Base-by-base conservation (phyloP, 1,284 basidiomycete species). In the Marasmius oreades region DNA sequence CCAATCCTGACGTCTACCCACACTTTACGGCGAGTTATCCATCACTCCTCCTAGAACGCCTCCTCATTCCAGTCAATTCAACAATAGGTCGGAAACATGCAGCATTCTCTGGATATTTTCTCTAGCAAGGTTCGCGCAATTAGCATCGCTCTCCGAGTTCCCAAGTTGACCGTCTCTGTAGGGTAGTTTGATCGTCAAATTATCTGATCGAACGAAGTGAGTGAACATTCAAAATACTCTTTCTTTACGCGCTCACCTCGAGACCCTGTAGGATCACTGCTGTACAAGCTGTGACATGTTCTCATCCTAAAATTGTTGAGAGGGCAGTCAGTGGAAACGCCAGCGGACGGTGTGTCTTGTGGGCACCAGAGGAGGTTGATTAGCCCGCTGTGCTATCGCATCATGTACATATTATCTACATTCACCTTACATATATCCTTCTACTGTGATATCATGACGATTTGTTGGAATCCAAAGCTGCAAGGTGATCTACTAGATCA, bases 281-380 rank as follows among this genome's bases (percentile, higher is more conserved):
- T 0, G 85, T 86, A 1, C 90, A 92, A 70, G 89, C 90, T 20
- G 90, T 92, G n/a, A 90, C 90, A 8, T 88, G 85, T 63, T 90
- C 88, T n/a, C 90, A 92, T 68, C 90, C 90, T 0, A 84, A 67
- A 56, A 72, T 90, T 22, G 75, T 87, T 3, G 88, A 89, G 63
- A 78, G 90, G 22, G 86, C 78, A 28, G 89, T 78, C 1, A 90
- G 81, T 54, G 90, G 89, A 36, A 92, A 90, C 63, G 90, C 68
- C 0, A 88, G 84, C 60, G 90, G 90, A 20, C 77, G 86, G 53
- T 90, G 89, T 66, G 80, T 89, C 12, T 69, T 92, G n/a, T 92
- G 90, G 90, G 88, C 83, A 18, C 83, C 85, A 7, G 61, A 62
- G 26, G 67, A 70, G 7, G 39, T 14, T 20, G 39, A 11, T 16